Conservation (phyloP, 1,139 yeast genomes). For the Hansenula sp. region DNA sequence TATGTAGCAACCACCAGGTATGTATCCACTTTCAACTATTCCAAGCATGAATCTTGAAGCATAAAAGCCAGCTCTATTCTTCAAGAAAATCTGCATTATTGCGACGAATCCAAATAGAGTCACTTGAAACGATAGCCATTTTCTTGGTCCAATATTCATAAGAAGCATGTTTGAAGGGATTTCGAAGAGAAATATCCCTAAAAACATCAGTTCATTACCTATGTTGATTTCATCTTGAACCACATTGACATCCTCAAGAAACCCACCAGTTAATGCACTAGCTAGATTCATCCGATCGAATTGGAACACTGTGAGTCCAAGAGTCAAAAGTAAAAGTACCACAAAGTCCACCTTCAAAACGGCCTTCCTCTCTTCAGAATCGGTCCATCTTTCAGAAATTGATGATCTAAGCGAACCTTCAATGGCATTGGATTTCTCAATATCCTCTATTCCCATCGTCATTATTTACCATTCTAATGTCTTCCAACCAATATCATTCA, state of each 20-base stretch:
- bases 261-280: slow-evolving; percentile 19
- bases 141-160: slow-evolving; percentile 37
- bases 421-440: too few species aligned
- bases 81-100: slow-evolving; percentile 31
- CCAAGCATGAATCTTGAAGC: slow-evolving; percentile 37
- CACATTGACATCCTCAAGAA: slow-evolving; percentile 17
- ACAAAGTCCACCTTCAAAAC: slow-evolving; percentile 3
- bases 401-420: too few species aligned
- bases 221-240: slow-evolving; percentile 10
- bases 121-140: slow-evolving; percentile 27
- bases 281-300: slow-evolving; percentile 6
- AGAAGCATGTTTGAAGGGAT: slow-evolving; percentile 37
- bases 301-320: slow-evolving; percentile 4
- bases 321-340: slow-evolving; percentile 1
- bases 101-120: slow-evolving; percentile 40
- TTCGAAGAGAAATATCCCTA: slow-evolving; percentile 44
- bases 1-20: slow-evolving; percentile 29
- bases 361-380: slow-evolving; percentile 1
- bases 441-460: too few species aligned
- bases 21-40: slow-evolving; percentile 42
- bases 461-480: too few species aligned
- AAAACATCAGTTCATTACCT: slow-evolving; percentile 20
- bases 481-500: too few species aligned
- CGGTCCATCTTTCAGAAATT: too few species aligned
- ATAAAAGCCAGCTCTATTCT: slow-evolving; percentile 31